phyloP scores from a whole-genome alignment of 169 alveolate species.

The Eimeria falciformis region DNA sequence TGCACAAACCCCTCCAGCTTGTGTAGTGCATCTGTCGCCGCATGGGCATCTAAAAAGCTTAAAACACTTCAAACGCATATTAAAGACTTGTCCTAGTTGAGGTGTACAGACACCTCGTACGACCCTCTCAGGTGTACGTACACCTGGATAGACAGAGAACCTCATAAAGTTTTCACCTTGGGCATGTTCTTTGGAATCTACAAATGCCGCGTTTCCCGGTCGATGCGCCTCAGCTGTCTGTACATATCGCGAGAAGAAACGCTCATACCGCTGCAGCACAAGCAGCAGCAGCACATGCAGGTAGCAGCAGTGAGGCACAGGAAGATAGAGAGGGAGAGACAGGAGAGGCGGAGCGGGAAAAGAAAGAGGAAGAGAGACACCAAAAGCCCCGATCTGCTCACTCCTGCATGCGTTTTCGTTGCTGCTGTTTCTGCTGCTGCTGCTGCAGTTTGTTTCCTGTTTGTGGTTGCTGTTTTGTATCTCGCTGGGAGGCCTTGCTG shows the following conservation, averaged over 20 bases:
- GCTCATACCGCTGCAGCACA: neutral
- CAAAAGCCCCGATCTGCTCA: too few species aligned
- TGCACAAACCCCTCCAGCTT: too few species aligned
- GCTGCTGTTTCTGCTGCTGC: neutral
- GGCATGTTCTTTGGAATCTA: neutral
- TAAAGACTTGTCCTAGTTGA: too few species aligned
- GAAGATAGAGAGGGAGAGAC: neutral
- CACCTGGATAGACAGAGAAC: too few species aligned
- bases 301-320: neutral
- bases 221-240: neutral
- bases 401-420: neutral
- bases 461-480: neutral
- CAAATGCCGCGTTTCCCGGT: neutral
- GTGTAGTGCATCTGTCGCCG: too few species aligned
- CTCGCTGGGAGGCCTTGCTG: neutral
- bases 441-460: neutral
- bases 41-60: too few species aligned
- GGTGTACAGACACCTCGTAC: too few species aligned
- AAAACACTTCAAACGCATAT: too few species aligned
- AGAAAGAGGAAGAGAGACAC: neutral
- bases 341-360: neutral
- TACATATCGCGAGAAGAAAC: neutral
- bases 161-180: neutral
- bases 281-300: neutral
- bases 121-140: too few species aligned